Base-by-base conservation (phyloP, 495 filamentous ascomycete species). In the Podospora didyma region DNA sequence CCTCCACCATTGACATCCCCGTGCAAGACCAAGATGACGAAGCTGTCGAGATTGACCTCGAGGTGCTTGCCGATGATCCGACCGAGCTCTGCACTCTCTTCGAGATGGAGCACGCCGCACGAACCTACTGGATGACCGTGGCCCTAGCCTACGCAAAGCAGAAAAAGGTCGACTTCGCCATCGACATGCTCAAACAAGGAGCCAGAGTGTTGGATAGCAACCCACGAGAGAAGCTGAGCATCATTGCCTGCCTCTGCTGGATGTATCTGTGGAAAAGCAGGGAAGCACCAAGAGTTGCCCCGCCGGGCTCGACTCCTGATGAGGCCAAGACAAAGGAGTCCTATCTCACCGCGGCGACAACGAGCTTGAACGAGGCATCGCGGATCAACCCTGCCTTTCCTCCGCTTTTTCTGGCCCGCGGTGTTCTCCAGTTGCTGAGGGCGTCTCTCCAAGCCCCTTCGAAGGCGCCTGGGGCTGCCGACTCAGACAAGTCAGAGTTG, bases 91-190 rank as follows among this genome's bases (percentile, higher is more conserved):
- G 94, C 73, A 90, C 88, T 2, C 78, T 97, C 39, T 81, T 98
- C 51, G 94, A 97, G 69, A 94, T 92, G 58, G 94, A 97, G 68
- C 83, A 85, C 56, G 90, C 90, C 2, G 87, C 87, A 19, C 86
- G 91, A 59, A 87, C 85, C 28, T 93, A 91, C 65, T 98, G 94
- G 94, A 91, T 97, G 78, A 90, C 89, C 14, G 91, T 97, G 59
- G 89, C 94, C 28, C 81, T 97, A 34, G 95, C 93, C n/a, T 97
- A 98, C 66, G 92, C 93, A 23, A 97, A 97, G 73, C 91, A 96
- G 70, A 83, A 86, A 37, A 93, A 96, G 72, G 80, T 92, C 44
- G 91, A 96, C 62, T 89, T 90, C 72, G 94, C 94, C 42, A 92
- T 97, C 62, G 92, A 97, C 69, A 94, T 98, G 62, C 76, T 98